Percentiles rank a stretch among this genome's conserved stretches.
Conservation (phyloP, 768 basidiomycete species). For the Termitomyces eurrhizus region DNA sequence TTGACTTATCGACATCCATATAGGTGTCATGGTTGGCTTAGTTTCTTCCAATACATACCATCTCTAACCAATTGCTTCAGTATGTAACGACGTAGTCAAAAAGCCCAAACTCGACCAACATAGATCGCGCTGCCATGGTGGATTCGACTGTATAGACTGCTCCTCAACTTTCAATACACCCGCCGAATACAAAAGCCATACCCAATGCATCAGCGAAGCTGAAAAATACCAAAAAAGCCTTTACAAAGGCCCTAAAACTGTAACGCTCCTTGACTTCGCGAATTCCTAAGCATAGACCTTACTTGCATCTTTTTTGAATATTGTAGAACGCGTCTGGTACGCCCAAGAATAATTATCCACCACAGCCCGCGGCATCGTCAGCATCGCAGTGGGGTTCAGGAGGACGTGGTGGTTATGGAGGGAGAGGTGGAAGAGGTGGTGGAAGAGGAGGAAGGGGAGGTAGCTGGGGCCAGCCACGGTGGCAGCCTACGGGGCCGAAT, state of each 20-base stretch:
- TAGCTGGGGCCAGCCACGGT: conserved; percentile 25
- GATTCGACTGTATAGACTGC: conserved; percentile 87
- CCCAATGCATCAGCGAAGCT: conserved; percentile 83
- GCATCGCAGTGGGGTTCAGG: conserved; percentile 16
- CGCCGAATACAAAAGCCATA: conserved; percentile 77
- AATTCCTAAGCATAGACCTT: not conserved
- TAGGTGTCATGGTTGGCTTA: conserved; percentile 69
- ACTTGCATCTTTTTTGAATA: not conserved
- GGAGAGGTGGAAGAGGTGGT: conserved; percentile 16
- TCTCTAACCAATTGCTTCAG: conserved; percentile 30
- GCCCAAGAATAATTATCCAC: not conserved
- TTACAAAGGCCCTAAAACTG: conserved; percentile 77
- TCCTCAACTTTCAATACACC: conserved; percentile 78
- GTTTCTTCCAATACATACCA: not conserved
- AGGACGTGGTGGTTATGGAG: conserved; percentile 20
- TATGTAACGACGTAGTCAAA: conserved; percentile 83
- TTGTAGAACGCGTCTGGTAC: not conserved
- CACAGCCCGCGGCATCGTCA: not conserved
- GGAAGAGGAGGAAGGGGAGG: conserved; percentile 31
- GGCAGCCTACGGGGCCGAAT: conserved; percentile 59
- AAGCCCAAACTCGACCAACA: conserved; percentile 93
- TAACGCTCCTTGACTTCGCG: conserved; percentile 17
- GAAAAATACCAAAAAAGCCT: conserved; percentile 90
- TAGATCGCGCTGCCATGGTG: conserved; percentile 50
- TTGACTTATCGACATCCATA: not conserved